These are phyloP conservation scores for Magnusiomyces magnusii DNA, from an alignment of 1,139 yeast genomes.

Conservation along the genomic window DNA sequence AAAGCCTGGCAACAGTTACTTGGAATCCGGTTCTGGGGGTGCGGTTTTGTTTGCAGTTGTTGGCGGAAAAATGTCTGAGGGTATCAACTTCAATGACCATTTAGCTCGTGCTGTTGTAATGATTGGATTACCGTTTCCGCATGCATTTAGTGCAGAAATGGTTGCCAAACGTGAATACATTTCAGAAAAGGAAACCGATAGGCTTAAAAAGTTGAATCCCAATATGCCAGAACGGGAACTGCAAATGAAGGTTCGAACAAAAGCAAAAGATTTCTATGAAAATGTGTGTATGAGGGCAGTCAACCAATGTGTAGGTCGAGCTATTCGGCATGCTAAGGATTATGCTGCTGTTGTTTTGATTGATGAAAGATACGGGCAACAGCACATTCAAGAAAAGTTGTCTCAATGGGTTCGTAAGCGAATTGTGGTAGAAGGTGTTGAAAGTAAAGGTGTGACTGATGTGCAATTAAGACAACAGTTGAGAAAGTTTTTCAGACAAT, in stretches of 20 bases:
- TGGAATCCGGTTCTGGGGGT: slow-evolving; percentile 34
- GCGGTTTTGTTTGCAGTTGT: slow-evolving; percentile 78
- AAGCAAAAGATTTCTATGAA: slow-evolving; percentile 63
- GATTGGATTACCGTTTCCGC: slow-evolving; percentile 90
- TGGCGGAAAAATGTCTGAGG: slow-evolving; percentile 92
- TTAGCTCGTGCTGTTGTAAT: slow-evolving; percentile 81
- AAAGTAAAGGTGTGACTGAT: neutral
- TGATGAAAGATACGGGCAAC: slow-evolving; percentile 52
- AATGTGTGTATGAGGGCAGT: slow-evolving; percentile 88
- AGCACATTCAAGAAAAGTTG: slow-evolving; percentile 50
- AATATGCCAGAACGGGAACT: neutral
- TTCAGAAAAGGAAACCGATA: slow-evolving; percentile 34
- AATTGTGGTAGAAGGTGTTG: neutral
- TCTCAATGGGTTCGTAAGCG: slow-evolving; percentile 67
- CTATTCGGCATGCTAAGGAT: slow-evolving; percentile 78
- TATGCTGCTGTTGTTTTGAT: slow-evolving; percentile 68
- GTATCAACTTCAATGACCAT: slow-evolving; percentile 82
- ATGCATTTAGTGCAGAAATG: slow-evolving; percentile 74
- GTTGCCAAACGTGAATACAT: slow-evolving; percentile 64
- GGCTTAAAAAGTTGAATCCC: slow-evolving; percentile 17
- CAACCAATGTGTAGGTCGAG: slow-evolving; percentile 89
- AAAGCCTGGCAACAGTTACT: slow-evolving; percentile 2
- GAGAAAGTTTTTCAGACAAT: neutral
- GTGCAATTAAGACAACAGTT: neutral
- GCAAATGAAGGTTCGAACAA: slow-evolving; percentile 37